Conservation (phyloP, 331 rosid species). For the Spiraea crenata region DNA sequence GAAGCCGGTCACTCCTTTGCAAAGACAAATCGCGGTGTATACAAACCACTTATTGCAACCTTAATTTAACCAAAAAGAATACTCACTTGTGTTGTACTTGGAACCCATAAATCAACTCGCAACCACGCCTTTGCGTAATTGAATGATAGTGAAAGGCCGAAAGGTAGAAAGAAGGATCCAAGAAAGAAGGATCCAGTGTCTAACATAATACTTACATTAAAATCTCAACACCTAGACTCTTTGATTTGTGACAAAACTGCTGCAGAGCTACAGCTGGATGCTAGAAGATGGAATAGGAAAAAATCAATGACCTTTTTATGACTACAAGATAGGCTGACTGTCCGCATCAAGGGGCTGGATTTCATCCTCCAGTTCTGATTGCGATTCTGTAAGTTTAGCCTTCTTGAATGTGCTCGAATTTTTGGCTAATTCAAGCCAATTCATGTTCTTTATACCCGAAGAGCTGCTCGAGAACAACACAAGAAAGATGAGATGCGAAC, state of each 20-base stretch:
- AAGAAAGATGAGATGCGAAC: neutral
- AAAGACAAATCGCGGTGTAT: constrained; percentile 5
- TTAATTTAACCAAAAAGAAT: neutral
- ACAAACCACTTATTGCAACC: neutral
- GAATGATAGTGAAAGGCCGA: too few species aligned
- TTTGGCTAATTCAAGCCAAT: constrained; percentile 42
- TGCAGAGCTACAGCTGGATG: neutral
- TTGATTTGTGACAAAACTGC: neutral
- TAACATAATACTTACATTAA: too few species aligned
- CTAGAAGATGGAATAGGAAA: neutral
- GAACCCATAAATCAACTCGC: too few species aligned
- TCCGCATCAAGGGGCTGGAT: constrained; percentile 48
- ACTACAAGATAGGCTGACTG: constrained; percentile 35
- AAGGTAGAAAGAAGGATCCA: neutral
- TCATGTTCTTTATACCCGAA: constrained; percentile 37
- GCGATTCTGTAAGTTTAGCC: constrained; percentile 60
- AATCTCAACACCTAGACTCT: neutral
- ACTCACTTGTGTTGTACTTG: neutral
- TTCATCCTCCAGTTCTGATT: constrained; percentile 52
- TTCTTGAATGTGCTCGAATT: constrained; percentile 68
- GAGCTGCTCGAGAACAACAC: constrained; percentile 31
- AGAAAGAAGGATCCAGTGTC: neutral
- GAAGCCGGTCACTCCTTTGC: constrained; percentile 2
- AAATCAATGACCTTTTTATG: neutral
- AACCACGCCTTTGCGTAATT: too few species aligned